Evolutionary conservation across 345 rosid genomes (phyloP), one percentile per base, ranked within the genome.

Genomic region (Anastatica hierochuntica): DNA sequence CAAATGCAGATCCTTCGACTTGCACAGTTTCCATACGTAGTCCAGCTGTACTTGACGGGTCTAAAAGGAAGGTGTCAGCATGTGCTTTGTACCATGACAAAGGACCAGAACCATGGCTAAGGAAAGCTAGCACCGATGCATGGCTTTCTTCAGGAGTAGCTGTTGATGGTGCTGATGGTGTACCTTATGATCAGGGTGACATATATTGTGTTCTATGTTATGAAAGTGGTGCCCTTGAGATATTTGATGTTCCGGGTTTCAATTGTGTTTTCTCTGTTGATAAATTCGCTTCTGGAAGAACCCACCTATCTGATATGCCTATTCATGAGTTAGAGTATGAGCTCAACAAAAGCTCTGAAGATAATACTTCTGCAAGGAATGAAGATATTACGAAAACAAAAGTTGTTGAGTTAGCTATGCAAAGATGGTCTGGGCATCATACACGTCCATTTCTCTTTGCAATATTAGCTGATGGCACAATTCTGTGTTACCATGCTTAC

Each of bases 71-170:
- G 53, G 76, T 92, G 51, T 75, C 90, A 60, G 88, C 97, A 29
- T 92, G 97, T 73, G 75, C 98, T 44, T 70, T 92, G 59, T 85
- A 85, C 79, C 94, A 88, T 66, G 98, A 92, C 70, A 83, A 74
- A 60, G 98, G 97, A 66, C 85, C 90, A 39, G 94, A 85, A 48
- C 90, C 95, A 51, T 88, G 97, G 98, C 83, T 92, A 41, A 75
- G 95, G 62, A 92, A 92, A 81, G 77, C 97, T 49, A 92, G 88
- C 71, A 76, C 88, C 23, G 97, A 88, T 72, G 95, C 98, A 55
- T 92, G 98, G 98, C 94, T 92, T 74, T 79, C 86, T 14, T 81
- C 94, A 14, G 97, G 79, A 64, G 94, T 81, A 76, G 74, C 88
- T 62, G 72, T 81, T 70, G 96, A 88, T 52, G 74, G 95, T 76